Percentiles rank a stretch among this genome's conserved stretches.
Evolutionary conservation across 2,329 filamentous ascomycete species (phyloP).

Genomic region (Botrytis elliptica): DNA sequence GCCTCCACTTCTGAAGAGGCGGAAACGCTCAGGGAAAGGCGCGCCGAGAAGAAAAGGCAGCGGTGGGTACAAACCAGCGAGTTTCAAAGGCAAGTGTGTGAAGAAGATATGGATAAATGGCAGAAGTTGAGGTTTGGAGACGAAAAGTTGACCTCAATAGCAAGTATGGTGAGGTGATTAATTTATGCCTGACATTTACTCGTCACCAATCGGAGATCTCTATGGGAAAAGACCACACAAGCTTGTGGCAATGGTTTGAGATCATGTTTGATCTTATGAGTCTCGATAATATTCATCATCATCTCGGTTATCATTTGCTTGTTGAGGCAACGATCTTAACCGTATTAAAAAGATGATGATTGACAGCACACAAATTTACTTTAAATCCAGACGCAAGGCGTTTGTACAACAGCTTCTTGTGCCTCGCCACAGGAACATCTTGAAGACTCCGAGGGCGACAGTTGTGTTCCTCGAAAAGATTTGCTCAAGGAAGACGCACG

Average conservation of each 20-base stretch:
- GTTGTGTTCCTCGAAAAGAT: not conserved
- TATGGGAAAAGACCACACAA: not conserved
- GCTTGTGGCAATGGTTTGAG: not conserved
- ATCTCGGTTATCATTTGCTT: not conserved
- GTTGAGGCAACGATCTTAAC: not conserved
- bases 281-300: not conserved
- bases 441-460: not conserved
- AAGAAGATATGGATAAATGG: slow-evolving; percentile 13
- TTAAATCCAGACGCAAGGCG: not conserved
- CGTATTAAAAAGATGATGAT: not conserved
- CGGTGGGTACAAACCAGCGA: not conserved
- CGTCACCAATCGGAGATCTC: not conserved
- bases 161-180: not conserved
- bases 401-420: not conserved
- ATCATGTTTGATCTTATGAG: not conserved
- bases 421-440: not conserved
- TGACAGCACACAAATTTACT: not conserved
- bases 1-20: not conserved
- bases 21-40: not conserved
- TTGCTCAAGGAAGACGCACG: not conserved
- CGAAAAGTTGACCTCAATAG: not conserved
- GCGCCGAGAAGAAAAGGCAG: not conserved
- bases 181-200: not conserved
- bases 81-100: not conserved
- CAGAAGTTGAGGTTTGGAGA: slow-evolving; percentile 1